Percentiles rank a stretch among this genome's conserved stretches.
Evolutionary conservation across 73 alveolate genomes (phyloP).

Genomic region (Paramecium octaurelia): DNA sequence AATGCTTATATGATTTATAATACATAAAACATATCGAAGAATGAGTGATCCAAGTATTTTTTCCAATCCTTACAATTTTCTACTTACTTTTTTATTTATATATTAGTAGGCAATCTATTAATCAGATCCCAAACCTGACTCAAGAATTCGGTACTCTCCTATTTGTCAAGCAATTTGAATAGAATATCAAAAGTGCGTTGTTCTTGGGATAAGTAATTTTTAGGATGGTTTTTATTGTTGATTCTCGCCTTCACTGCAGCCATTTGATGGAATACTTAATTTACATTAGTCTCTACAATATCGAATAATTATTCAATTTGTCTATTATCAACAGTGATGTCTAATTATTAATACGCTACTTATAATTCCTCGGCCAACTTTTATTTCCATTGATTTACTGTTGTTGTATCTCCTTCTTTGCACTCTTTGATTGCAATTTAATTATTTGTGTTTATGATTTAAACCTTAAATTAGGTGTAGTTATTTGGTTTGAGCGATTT

Average conservation of each 20-base stretch:
- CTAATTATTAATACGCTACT: conserved; percentile 15
- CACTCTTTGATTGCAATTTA: neutral
- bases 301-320: neutral
- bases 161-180: neutral
- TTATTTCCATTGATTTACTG: neutral
- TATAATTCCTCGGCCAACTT: conserved; percentile 1
- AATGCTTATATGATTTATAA: neutral
- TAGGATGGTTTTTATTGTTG: conserved; percentile 29
- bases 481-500: neutral
- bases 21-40: conserved; percentile 33
- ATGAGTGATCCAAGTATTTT: conserved; percentile 12
- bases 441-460: neutral
- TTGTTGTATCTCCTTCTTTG: conserved; percentile 20
- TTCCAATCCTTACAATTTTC: conserved; percentile 28
- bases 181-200: neutral
- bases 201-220: conserved; percentile 8
- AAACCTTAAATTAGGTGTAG: neutral
- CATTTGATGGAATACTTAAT: neutral
- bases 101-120: conserved; percentile 24
- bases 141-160: conserved; percentile 4
- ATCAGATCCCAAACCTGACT: conserved; percentile 25
- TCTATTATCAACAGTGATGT: neutral
- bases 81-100: neutral
- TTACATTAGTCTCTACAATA: neutral
- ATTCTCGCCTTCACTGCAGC: neutral